Evolutionary conservation across 2,329 filamentous ascomycete species (phyloP).

Genomic region (Taxawa tesnikishii): DNA sequence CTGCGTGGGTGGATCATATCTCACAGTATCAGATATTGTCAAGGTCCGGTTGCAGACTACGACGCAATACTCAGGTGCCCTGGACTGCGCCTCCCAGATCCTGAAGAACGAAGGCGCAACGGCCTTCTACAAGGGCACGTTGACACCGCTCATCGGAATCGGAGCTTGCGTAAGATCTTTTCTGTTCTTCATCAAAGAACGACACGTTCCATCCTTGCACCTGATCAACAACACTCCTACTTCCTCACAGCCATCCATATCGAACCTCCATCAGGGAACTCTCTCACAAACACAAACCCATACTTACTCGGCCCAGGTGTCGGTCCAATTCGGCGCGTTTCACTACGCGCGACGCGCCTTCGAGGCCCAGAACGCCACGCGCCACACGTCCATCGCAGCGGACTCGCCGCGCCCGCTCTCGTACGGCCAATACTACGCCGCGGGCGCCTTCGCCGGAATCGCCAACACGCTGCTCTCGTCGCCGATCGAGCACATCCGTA

Average conservation of each 20-base stretch:
- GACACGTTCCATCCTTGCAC: constrained; percentile 5
- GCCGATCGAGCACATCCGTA: constrained; percentile 94
- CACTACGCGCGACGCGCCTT: constrained; percentile 80
- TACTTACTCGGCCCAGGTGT: no score
- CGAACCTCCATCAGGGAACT: no score
- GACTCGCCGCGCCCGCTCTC: constrained; percentile 41
- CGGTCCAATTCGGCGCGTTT: constrained; percentile 97
- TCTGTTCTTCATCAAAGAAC: background rate
- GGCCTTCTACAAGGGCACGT: constrained; percentile 96
- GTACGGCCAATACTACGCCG: constrained; percentile 78
- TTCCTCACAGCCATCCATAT: no score
- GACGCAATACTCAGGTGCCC: constrained; percentile 64
- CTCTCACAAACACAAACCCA: no score
- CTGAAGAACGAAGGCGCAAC: constrained; percentile 75
- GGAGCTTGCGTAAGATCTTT: constrained; percentile 64
- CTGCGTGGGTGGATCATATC: no score
- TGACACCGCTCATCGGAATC: constrained; percentile 89
- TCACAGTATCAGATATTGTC: constrained; percentile 59
- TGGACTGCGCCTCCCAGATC: constrained; percentile 72
- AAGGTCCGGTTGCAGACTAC: constrained; percentile 95
- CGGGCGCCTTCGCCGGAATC: constrained; percentile 85
- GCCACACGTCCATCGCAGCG: constrained; percentile 25
- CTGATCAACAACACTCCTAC: no score
- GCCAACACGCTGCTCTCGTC: constrained; percentile 80
- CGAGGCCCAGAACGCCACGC: constrained; percentile 57